phyloP scores from a whole-genome alignment of 768 basidiomycete genomes.

The Collybia sordida region DNA sequence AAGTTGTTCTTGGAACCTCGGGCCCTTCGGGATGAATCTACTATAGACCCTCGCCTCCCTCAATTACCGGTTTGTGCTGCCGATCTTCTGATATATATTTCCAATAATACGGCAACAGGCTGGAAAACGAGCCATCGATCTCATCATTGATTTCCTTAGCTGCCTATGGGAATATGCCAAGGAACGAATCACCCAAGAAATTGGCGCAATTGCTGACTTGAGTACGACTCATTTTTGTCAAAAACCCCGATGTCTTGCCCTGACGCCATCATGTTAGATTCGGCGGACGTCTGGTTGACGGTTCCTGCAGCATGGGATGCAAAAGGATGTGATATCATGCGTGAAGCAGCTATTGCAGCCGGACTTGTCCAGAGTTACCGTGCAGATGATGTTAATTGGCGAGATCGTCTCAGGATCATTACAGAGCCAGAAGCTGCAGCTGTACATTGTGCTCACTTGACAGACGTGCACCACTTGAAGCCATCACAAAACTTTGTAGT shows the following conservation, averaged over 20 bases:
- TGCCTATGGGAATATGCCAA: conserved; percentile 88
- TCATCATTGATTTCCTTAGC: conserved; percentile 81
- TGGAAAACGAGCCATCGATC: conserved; percentile 73
- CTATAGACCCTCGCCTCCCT: conserved; percentile 78
- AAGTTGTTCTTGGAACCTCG: conserved; percentile 86
- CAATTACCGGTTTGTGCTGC: conserved; percentile 62
- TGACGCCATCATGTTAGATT: conserved; percentile 43
- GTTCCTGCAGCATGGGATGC: conserved; percentile 94
- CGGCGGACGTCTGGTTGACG: conserved; percentile 83
- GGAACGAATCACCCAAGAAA: conserved; percentile 83
- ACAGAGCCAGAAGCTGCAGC: conserved; percentile 88
- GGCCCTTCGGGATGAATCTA: conserved; percentile 68
- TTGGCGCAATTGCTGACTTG: conserved; percentile 82
- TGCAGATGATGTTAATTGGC: conserved; percentile 73
- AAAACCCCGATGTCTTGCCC: neutral
- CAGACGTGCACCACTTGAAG: conserved; percentile 74
- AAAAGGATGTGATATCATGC: conserved; percentile 81
- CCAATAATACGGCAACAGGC: conserved; percentile 39
- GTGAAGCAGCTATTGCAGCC: conserved; percentile 78
- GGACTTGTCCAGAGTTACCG: conserved; percentile 73
- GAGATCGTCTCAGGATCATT: conserved; percentile 81
- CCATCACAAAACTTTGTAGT: conserved; percentile 87
- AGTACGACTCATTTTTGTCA: conserved; percentile 45
- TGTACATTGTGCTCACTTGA: conserved; percentile 82
- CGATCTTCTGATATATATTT: conserved; percentile 1